Conservation (phyloP, 805 yeast genomes). For the Debaryomyces tyrocola region DNA sequence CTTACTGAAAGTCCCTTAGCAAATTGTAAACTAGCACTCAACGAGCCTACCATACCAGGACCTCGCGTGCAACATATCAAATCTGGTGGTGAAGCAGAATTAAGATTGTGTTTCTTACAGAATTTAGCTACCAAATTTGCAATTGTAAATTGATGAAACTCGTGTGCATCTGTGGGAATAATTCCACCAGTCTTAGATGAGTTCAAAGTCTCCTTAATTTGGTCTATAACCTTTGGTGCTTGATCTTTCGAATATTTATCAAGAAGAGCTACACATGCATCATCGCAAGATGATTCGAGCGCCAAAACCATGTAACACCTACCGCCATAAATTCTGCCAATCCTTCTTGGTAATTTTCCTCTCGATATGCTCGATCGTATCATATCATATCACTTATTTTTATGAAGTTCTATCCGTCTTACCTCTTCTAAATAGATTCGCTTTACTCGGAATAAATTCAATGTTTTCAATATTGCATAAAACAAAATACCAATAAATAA, state of each 20-base stretch:
- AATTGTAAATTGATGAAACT: slow-evolving; percentile 67
- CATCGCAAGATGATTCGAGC: slow-evolving; percentile 93
- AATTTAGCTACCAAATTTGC: slow-evolving; percentile 51
- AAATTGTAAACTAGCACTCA: slow-evolving; percentile 76
- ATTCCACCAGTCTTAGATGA: slow-evolving; percentile 77
- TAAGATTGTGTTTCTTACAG: slow-evolving; percentile 35
- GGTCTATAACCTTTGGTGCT: slow-evolving; percentile 54
- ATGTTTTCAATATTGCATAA: neutral
- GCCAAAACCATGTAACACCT: slow-evolving; percentile 69
- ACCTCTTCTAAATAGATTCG: no score
- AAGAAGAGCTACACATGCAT: slow-evolving; percentile 82
- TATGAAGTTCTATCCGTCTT: neutral
- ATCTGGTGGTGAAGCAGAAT: slow-evolving; percentile 50
- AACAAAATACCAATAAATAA: no score
- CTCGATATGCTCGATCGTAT: neutral
- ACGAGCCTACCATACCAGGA: slow-evolving; percentile 93
- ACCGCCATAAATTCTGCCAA: neutral
- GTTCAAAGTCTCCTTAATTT: slow-evolving; percentile 64
- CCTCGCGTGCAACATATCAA: slow-evolving; percentile 90
- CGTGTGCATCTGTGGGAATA: slow-evolving; percentile 79
- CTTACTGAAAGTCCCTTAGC: slow-evolving; percentile 86
- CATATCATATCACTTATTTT: neutral
- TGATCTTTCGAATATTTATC: slow-evolving; percentile 41
- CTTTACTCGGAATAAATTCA: neutral
- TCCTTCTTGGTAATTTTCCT: no score